Evolutionary conservation across 2,329 filamentous ascomycete genomes (phyloP).

Genomic region (Dothideomycetidae sp.): DNA sequence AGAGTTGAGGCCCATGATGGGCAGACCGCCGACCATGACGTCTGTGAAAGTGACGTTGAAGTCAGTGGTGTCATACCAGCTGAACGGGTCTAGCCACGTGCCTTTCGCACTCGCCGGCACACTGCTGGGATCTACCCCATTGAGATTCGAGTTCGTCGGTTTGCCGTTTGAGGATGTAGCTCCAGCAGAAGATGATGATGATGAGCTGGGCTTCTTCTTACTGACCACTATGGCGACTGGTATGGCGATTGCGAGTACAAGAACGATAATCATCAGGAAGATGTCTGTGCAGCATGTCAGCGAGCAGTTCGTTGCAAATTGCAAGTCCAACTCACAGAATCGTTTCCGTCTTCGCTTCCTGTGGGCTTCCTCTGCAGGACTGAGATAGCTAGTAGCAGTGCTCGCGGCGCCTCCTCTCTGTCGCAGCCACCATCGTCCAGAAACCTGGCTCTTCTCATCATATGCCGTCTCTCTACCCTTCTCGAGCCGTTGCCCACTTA

Average conservation of each 20-base stretch:
- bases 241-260: constrained; percentile 33
- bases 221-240: constrained; percentile 33
- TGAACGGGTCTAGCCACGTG: constrained; percentile 73
- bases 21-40: constrained; percentile 69
- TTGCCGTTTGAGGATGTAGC: constrained; percentile 15
- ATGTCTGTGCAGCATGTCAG: constrained; percentile 10
- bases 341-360: constrained; percentile 42
- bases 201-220: constrained; percentile 28
- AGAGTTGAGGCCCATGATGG: constrained; percentile 75
- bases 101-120: constrained; percentile 48
- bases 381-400: constrained; percentile 22
- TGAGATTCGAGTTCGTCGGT: constrained; percentile 32
- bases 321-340: constrained; percentile 16
- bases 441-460: constrained; percentile 27
- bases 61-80: constrained; percentile 77
- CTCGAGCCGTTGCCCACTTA: constrained; percentile 35
- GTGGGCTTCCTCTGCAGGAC: constrained; percentile 24
- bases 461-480: constrained; percentile 23
- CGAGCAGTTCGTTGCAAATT: constrained; percentile 9
- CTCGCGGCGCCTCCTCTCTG: constrained; percentile 28
- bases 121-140: constrained; percentile 28
- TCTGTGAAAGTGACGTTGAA: constrained; percentile 94
- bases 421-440: constrained; percentile 26
- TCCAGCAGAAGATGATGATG: constrained; percentile 14
- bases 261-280: constrained; percentile 24